Evolutionary conservation across 345 rosid genomes (phyloP).

Genomic region (Erysimum cheiranthoides): DNA sequence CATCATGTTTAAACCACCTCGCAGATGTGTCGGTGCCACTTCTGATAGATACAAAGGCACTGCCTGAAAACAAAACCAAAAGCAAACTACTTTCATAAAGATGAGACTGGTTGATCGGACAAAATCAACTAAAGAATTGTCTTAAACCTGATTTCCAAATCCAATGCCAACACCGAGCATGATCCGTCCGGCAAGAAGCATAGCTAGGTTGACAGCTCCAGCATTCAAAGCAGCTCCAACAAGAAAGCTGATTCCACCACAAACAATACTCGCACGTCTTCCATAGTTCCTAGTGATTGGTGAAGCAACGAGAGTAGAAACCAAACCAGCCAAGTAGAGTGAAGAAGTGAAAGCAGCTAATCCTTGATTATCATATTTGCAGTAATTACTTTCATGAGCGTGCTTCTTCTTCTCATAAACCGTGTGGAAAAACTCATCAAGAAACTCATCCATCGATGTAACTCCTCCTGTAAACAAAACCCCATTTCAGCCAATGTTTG

Average conservation of each 20-base stretch:
- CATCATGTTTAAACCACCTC: slow-evolving; percentile 93
- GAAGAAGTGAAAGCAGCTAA: slow-evolving; percentile 92
- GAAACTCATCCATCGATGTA: slow-evolving; percentile 86
- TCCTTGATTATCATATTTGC: slow-evolving; percentile 82
- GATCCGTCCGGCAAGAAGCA: slow-evolving; percentile 86
- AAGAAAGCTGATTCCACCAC: slow-evolving; percentile 85
- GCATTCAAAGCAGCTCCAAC: slow-evolving; percentile 78
- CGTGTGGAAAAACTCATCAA: slow-evolving; percentile 63
- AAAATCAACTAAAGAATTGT: neutral
- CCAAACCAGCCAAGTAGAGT: slow-evolving; percentile 87
- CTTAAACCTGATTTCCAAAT: slow-evolving; percentile 89
- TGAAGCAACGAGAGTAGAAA: slow-evolving; percentile 79
- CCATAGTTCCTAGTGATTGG: slow-evolving; percentile 80
- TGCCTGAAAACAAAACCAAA: slow-evolving; percentile 52
- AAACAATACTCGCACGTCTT: slow-evolving; percentile 77
- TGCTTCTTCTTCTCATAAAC: slow-evolving; percentile 69
- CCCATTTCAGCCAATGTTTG: slow-evolving; percentile 15
- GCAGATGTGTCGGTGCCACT: slow-evolving; percentile 93
- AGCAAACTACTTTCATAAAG: slow-evolving; percentile 10
- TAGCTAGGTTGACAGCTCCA: slow-evolving; percentile 63
- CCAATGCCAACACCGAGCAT: slow-evolving; percentile 96
- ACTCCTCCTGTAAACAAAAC: slow-evolving; percentile 71
- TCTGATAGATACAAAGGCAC: slow-evolving; percentile 89
- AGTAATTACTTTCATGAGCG: slow-evolving; percentile 91
- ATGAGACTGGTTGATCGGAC: slow-evolving; percentile 6